Percentiles rank a stretch among this genome's conserved stretches.
Conservation (phyloP, 73 alveolate species). For the Paramecium biaurelia region DNA sequence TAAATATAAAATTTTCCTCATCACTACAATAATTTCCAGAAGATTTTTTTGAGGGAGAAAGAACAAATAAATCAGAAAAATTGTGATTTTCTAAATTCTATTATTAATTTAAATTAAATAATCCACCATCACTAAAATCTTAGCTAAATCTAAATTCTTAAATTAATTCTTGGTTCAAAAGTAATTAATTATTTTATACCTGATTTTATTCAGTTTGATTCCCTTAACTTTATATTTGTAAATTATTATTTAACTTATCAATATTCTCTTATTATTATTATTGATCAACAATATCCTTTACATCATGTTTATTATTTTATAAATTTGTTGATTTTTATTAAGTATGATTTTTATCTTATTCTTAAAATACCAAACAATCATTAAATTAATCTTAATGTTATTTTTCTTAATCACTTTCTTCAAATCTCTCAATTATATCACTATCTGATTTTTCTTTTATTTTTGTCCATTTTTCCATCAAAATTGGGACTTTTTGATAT, state of each 20-base stretch:
- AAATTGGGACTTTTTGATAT: background rate
- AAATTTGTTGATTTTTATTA: background rate
- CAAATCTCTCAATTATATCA: background rate
- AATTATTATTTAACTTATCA: background rate
- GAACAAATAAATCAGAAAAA: background rate
- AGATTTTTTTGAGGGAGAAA: background rate
- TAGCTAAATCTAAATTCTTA: background rate
- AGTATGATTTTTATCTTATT: background rate
- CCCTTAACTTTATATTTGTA: background rate
- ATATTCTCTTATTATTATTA: background rate
- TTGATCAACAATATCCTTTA: background rate
- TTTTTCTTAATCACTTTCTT: background rate
- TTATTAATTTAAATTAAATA: background rate
- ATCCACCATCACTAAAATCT: background rate
- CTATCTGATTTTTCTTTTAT: background rate
- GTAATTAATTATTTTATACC: background rate
- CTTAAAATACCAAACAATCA: background rate
- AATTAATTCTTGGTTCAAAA: background rate
- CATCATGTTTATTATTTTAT: background rate
- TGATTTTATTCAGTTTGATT: background rate
- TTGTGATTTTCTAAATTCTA: background rate
- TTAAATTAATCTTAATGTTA: background rate
- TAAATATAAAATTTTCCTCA: background rate
- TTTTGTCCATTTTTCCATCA: background rate
- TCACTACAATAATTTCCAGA: background rate